A percentile compares a stretch with the other conserved stretches of the same genome.
These are phyloP conservation scores for Paramecium bursaria DNA, from an alignment of 73 alveolate species.

Conservation along the genomic window DNA sequence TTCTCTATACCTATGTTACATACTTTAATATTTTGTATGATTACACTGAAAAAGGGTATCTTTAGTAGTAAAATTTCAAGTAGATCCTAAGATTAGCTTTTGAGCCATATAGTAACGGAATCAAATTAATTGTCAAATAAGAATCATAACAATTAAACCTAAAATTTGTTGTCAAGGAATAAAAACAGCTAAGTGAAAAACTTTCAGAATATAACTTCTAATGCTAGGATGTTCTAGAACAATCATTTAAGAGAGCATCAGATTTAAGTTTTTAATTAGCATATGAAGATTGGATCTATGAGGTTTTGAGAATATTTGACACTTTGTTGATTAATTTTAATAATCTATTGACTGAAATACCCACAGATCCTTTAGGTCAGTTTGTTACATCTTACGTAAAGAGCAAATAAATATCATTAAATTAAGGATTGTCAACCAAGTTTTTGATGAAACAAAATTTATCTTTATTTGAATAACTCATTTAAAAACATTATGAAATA, in stretches of 20 bases:
- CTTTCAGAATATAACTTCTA: slow-evolving; percentile 3
- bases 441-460: too few relatives aligned
- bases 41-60: too few relatives aligned
- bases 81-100: too few relatives aligned
- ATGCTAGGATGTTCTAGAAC: slow-evolving; percentile 20
- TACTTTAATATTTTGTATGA: too few relatives aligned
- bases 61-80: too few relatives aligned
- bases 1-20: too few relatives aligned
- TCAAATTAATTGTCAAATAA: too few relatives aligned
- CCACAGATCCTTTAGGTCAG: slow-evolving; percentile 8
- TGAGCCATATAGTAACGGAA: too few relatives aligned
- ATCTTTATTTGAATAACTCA: too few relatives aligned
- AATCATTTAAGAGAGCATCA: slow-evolving; percentile 20
- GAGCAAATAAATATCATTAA: not conserved
- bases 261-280: slow-evolving; percentile 53
- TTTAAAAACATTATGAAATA: too few relatives aligned
- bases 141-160: too few relatives aligned
- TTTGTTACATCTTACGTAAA: not conserved
- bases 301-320: slow-evolving; percentile 2
- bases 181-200: slow-evolving; percentile 1
- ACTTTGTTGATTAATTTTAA: not conserved
- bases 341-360: slow-evolving; percentile 15
- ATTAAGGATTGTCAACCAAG: not conserved
- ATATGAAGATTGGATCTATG: slow-evolving; percentile 49
- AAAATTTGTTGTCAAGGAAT: too few relatives aligned